These are phyloP conservation scores for Talaromyces funiculosus DNA, from an alignment of 2,329 filamentous ascomycete species.

Conservation along the genomic window DNA sequence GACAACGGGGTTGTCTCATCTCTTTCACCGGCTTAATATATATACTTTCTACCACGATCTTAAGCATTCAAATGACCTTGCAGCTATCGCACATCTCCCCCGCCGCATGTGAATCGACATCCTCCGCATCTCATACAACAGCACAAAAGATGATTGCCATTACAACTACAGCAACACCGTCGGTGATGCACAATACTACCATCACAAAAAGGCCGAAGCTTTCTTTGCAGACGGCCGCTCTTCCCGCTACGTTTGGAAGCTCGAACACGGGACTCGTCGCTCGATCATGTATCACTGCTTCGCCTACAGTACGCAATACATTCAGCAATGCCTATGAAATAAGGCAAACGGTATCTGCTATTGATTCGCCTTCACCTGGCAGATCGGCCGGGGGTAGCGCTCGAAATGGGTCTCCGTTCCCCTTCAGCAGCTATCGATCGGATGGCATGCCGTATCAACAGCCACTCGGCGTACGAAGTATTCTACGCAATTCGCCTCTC, in stretches of 20 bases:
- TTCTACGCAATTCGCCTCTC: slow-evolving; percentile 45
- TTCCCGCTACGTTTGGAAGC: slow-evolving; percentile 49
- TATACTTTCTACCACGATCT: neutral
- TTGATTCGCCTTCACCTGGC: slow-evolving; percentile 28
- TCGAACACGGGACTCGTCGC: slow-evolving; percentile 9
- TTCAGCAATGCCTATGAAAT: slow-evolving; percentile 55
- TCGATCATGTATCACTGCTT: slow-evolving; percentile 37
- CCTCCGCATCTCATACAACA: slow-evolving; percentile 12
- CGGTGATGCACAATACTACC: slow-evolving; percentile 14
- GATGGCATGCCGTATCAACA: slow-evolving; percentile 33
- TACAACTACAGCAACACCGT: slow-evolving; percentile 11
- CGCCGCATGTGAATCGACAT: slow-evolving; percentile 12
- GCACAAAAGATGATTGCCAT: slow-evolving; percentile 14
- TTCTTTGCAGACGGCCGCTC: slow-evolving; percentile 52
- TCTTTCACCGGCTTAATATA: neutral
- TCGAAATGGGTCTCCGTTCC: slow-evolving; percentile 29
- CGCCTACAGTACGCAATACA: slow-evolving; percentile 57
- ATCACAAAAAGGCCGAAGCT: slow-evolving; percentile 50
- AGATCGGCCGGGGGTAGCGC: slow-evolving; percentile 22
- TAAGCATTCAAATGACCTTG: slow-evolving; percentile 14
- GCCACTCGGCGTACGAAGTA: slow-evolving; percentile 41
- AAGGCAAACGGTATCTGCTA: slow-evolving; percentile 33
- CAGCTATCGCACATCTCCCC: slow-evolving; percentile 12
- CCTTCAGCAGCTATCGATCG: slow-evolving; percentile 13
- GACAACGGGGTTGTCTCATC: neutral